Percentiles rank a stretch among this genome's conserved stretches.
Conservation (phyloP, 2,329 filamentous ascomycete genomes). For the Trichoderma semiorbis region DNA sequence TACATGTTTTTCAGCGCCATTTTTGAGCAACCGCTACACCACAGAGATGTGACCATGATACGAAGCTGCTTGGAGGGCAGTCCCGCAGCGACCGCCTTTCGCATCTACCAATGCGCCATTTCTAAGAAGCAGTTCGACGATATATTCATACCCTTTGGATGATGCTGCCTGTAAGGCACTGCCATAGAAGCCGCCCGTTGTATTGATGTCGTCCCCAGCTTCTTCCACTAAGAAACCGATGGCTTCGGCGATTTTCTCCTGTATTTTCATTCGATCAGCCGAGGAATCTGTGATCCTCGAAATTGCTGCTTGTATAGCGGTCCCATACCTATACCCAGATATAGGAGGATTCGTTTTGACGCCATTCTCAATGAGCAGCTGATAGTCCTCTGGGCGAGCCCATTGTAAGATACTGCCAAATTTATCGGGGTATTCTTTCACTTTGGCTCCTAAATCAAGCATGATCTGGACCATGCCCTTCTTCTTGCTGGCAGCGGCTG, state of each 20-base stretch:
- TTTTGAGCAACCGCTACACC: neutral
- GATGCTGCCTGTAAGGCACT: neutral
- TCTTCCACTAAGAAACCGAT: neutral
- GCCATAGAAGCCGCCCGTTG: neutral
- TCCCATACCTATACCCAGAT: neutral
- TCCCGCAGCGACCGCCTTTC: neutral
- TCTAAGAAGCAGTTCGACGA: neutral
- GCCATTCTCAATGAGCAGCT: neutral
- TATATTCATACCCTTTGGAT: neutral
- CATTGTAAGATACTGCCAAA: neutral
- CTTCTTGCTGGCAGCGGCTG: neutral
- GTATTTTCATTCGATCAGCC: neutral
- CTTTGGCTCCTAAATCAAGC: neutral
- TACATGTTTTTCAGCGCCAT: neutral
- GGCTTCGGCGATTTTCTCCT: neutral
- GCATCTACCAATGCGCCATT: neutral
- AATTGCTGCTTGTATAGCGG: neutral
- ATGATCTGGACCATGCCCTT: neutral
- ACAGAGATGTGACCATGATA: neutral
- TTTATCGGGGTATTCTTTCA: neutral
- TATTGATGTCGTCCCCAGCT: neutral
- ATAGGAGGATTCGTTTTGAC: neutral
- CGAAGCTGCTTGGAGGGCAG: neutral
- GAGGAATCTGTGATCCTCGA: neutral
- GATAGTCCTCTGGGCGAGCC: neutral